A percentile compares a stretch with the other conserved stretches of the same genome.
Conservation (phyloP, 2,329 filamentous ascomycete species). For the Bertia moriformis region DNA sequence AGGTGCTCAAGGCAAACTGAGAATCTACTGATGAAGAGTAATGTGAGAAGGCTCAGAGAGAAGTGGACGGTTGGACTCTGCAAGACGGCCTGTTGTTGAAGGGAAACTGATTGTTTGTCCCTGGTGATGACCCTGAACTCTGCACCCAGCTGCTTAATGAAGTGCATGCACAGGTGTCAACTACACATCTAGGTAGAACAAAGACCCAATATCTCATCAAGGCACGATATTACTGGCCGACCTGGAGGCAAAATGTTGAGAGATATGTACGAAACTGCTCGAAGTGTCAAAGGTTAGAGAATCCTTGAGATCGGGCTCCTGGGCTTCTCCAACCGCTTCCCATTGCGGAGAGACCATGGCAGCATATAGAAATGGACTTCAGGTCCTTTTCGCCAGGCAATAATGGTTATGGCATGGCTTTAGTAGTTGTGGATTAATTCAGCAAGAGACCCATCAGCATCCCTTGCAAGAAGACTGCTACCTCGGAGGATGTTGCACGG, state of each 20-base stretch:
- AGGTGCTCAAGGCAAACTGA: neutral
- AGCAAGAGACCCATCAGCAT: neutral
- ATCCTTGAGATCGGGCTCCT: neutral
- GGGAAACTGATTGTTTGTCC: neutral
- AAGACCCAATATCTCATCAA: neutral
- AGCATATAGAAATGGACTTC: neutral
- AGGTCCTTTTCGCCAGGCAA: neutral
- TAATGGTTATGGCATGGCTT: neutral
- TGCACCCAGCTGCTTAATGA: neutral
- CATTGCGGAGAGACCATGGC: neutral
- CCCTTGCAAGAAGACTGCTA: neutral
- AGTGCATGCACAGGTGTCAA: neutral
- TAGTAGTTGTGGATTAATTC: neutral
- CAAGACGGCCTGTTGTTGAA: neutral
- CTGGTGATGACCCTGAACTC: neutral
- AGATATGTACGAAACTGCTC: neutral
- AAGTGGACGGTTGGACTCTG: neutral
- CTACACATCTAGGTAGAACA: neutral
- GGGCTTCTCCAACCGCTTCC: neutral
- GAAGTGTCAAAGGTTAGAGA: neutral
- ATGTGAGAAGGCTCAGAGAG: neutral
- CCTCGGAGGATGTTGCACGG: neutral
- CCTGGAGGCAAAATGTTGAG: neutral
- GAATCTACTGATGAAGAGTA: neutral
- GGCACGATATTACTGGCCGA: neutral